phyloP scores from a whole-genome alignment of 805 yeast species.

The Saccharomycopsis sp. region DNA sequence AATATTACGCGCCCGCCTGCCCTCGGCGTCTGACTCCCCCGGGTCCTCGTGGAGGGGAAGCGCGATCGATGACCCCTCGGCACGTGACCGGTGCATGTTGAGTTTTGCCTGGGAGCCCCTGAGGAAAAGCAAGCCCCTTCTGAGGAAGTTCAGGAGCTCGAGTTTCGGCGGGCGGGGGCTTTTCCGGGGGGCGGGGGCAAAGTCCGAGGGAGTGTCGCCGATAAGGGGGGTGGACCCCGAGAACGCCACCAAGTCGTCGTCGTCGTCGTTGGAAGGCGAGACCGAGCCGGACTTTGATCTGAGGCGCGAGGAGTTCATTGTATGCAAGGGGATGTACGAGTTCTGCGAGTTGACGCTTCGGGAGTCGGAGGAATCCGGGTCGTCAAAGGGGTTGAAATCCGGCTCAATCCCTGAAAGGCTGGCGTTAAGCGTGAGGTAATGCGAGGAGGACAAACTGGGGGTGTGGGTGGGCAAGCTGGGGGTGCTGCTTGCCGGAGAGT shows the following conservation, averaged over 20 bases:
- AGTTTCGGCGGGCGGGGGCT: background rate
- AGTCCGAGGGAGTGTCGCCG: background rate
- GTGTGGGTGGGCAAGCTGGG: background rate
- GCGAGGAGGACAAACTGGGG: background rate
- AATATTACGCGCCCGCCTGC: slow-evolving; percentile 29
- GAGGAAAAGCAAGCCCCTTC: background rate
- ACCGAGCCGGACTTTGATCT: slow-evolving; percentile 3
- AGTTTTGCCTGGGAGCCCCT: background rate
- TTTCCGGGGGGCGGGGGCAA: background rate
- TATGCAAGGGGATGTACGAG: slow-evolving; percentile 20
- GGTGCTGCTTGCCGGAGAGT: too few relatives aligned
- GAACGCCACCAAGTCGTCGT: slow-evolving; percentile 12
- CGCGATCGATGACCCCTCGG: background rate
- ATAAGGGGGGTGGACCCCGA: background rate
- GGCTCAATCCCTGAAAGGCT: slow-evolving; percentile 21
- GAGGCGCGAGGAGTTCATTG: slow-evolving; percentile 10
- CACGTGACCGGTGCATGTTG: background rate
- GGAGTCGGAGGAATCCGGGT: slow-evolving; percentile 2
- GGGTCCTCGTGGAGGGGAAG: background rate
- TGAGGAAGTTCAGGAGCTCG: background rate
- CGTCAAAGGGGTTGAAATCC: slow-evolving; percentile 22
- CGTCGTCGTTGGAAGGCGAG: slow-evolving; percentile 1
- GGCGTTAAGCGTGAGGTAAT: slow-evolving; percentile 14
- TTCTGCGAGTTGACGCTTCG: slow-evolving; percentile 13
- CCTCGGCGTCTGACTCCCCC: background rate